A percentile compares a stretch with the other conserved stretches of the same genome.
Evolutionary conservation across 1,139 yeast genomes (phyloP).

Genomic region (Arxiozyma slooffiae): DNA sequence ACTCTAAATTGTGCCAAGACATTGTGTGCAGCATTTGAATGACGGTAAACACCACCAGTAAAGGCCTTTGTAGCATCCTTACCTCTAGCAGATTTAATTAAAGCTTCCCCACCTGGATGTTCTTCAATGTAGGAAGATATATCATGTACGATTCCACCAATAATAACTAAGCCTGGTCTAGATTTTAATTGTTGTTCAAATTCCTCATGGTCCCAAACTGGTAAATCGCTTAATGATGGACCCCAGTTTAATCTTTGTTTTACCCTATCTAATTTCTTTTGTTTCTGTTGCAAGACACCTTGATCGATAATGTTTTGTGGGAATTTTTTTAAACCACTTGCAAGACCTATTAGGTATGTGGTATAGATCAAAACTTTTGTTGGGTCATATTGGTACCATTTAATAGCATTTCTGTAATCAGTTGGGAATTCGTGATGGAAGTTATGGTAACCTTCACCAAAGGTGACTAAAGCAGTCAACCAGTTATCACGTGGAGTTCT

Average conservation of each 20-base stretch:
- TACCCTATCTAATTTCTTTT: slow-evolving; percentile 83
- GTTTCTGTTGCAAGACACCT: slow-evolving; percentile 91
- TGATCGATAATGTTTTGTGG: slow-evolving; percentile 94
- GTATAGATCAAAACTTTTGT: slow-evolving; percentile 72
- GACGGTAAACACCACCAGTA: slow-evolving; percentile 95
- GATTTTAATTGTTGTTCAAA: slow-evolving; percentile 59
- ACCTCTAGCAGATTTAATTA: slow-evolving; percentile 78
- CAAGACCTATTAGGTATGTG: slow-evolving; percentile 69
- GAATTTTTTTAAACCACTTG: slow-evolving; percentile 84
- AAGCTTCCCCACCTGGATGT: slow-evolving; percentile 97
- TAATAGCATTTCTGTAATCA: slow-evolving; percentile 94
- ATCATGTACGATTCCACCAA: slow-evolving; percentile 92
- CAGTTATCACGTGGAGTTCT: slow-evolving; percentile 96
- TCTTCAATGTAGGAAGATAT: slow-evolving; percentile 74
- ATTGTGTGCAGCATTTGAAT: slow-evolving; percentile 96
- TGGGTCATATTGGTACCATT: slow-evolving; percentile 98
- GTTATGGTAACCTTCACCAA: slow-evolving; percentile 98
- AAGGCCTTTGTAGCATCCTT: slow-evolving; percentile 96
- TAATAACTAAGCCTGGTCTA: slow-evolving; percentile 56
- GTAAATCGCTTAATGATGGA: slow-evolving; percentile 68
- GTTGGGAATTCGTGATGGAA: slow-evolving; percentile 99
- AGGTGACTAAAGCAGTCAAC: slow-evolving; percentile 86
- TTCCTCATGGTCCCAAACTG: slow-evolving; percentile 83
- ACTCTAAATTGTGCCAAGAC: slow-evolving; percentile 91
- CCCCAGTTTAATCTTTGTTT: slow-evolving; percentile 87